These are phyloP conservation scores for Balansia obtecta DNA, from an alignment of 2,329 filamentous ascomycete species.

Conservation along the genomic window DNA sequence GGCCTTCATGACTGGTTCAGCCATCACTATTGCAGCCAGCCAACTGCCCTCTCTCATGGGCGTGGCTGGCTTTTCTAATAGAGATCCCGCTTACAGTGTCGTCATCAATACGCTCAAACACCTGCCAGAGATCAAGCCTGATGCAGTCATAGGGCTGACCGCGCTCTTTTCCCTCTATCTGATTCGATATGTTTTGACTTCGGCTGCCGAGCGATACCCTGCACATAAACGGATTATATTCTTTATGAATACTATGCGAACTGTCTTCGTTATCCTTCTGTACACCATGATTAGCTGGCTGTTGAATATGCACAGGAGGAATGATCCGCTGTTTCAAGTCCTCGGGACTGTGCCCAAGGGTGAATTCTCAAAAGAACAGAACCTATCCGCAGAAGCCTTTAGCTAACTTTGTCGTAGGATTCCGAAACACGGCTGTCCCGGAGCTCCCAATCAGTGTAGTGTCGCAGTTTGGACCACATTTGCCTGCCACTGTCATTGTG, in stretches of 20 bases:
- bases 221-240: slow-evolving; percentile 64
- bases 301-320: slow-evolving; percentile 56
- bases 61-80: slow-evolving; percentile 59
- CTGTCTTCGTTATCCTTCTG: slow-evolving; percentile 79
- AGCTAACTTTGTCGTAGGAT: slow-evolving; percentile 35
- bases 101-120: slow-evolving; percentile 72
- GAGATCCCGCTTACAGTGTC: slow-evolving; percentile 68
- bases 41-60: slow-evolving; percentile 78
- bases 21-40: slow-evolving; percentile 74
- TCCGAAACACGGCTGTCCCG: slow-evolving; percentile 67
- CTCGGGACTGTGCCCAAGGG: slow-evolving; percentile 66
- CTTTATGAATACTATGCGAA: slow-evolving; percentile 82
- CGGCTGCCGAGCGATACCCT: slow-evolving; percentile 56
- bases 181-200: slow-evolving; percentile 55
- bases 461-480: slow-evolving; percentile 52
- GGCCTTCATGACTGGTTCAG: slow-evolving; percentile 94
- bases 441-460: slow-evolving; percentile 54
- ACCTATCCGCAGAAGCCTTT: not conserved
- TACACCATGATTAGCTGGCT: slow-evolving; percentile 88
- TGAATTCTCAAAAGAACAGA: slow-evolving; percentile 7
- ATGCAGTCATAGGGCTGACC: slow-evolving; percentile 81
- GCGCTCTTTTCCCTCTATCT: slow-evolving; percentile 67
- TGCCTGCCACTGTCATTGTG: slow-evolving; percentile 86
- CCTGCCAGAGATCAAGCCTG: slow-evolving; percentile 53
- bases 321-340: slow-evolving; percentile 59